Base-by-base conservation (phyloP, 73 alveolate genomes). In the Tetrahymena elliotti region DNA sequence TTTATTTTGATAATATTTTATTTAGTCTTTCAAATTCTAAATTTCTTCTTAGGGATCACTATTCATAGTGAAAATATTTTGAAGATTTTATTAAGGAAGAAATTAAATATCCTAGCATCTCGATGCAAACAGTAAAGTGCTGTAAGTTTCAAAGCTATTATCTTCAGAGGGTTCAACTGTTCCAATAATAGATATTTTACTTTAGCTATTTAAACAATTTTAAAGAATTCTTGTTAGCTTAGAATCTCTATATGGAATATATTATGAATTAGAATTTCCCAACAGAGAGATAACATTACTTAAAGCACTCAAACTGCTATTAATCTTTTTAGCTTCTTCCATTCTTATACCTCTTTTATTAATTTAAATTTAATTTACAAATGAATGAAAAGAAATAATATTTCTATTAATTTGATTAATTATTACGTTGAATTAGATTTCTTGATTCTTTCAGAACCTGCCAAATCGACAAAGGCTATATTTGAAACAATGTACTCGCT, bases 281-380 rank as follows among this genome's bases (percentile, higher is more conserved):
- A 99, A 97, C 16, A 99, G 99, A 52, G 99, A 98, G 18, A 99
- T 98, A 18, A 99, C 99, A 93, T 99, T 98, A 36, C 99, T 99
- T 83, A 99, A 95, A 31, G 99, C 99, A 94, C 99, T 97, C 83
- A 99, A 98, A 33, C 99, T 96, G 94, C 99, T 98, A 97, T 99
- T 99, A 93, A 99, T 99, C 93, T 97, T 98, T 93, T 99, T 98
- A 35, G 99, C 99, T 96, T 99, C 99, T 88, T 98, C 99, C 83
- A 98, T 97, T 96, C 99, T 97, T 95, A 99, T 54, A 20, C 99
- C 99, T 98, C 88, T 68, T 68, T 24, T 8, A 68, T 68, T 68
- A 27, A 27, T 68, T 11, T 24, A 24, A 68, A 24, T 2, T 68
- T 24, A 5, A 68, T n/a, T n/a, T 24, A 16, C 11, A 3, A 2